Evolutionary conservation across 2,329 filamentous ascomycete genomes (phyloP), one percentile per base, ranked within the genome.

Genomic region (Akanthomyces uredinophilus): DNA sequence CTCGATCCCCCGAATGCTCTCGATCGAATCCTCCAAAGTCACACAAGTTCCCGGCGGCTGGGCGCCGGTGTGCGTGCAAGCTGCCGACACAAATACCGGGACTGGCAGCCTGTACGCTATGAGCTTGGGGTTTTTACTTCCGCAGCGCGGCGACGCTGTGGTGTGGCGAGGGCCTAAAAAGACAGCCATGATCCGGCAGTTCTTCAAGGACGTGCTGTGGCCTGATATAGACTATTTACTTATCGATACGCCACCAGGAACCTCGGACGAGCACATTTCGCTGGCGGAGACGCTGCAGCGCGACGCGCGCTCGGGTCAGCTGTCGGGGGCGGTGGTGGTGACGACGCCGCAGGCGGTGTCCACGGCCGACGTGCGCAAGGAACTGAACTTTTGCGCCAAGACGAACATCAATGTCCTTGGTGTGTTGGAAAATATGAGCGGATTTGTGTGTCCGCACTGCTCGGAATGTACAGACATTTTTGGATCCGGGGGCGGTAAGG

Each of bases 101-200:
- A 76, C 87, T 27, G 90, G 90, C 1, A 79, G 87, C 39, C 80
- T 94, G 11, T 83, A 86, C 64, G 95, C 92, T 74, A 97, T 98
- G 90, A 96, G 92, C 61, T 81, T 99, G 1, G 95, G 93, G 3
- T 98, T 99, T 70, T 83, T 99, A 7, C 83, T 99, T 6, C 87
- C 88, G 4, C 85, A 87, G 64, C 82, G 94, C 68, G 91, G 90
- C 65, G 92, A 97, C 69, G 94, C 95, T 0, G 93, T 99, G 0
- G 95, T 99, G 44, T 99, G 95, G 95, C 86, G 95, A 59, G 95
- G 95, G 0, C 95, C 95, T 2, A 99, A 99, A 78, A 99, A 99
- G 79, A 99, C 95, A 5, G 95, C 95, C 56, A 99, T 99, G 95
- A 92, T 99, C 63, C 87, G 93, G 46, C 95, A 99, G 74, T 99